These are phyloP conservation scores for Bipolaris oryzae DNA, from an alignment of 2,329 filamentous ascomycete species.

Conservation along the genomic window DNA sequence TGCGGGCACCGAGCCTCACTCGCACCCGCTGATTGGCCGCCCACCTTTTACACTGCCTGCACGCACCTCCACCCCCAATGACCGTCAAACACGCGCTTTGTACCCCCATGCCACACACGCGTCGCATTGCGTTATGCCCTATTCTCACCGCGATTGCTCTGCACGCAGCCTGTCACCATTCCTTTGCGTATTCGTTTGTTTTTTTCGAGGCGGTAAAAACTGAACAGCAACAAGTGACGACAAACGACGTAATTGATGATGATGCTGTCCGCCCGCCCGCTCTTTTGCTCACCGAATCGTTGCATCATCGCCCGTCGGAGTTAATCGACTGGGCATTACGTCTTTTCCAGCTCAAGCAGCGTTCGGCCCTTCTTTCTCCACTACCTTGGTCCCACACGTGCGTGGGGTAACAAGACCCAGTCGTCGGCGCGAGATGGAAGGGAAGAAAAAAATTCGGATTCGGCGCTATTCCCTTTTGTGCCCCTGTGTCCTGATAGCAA, in stretches of 20 bases:
- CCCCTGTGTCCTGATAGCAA: background rate
- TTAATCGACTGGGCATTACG: background rate
- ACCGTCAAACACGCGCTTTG: slow-evolving; percentile 3
- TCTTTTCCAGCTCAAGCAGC: background rate
- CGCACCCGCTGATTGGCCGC: background rate
- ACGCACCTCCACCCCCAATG: slow-evolving; percentile 1
- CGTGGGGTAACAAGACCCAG: slow-evolving; percentile 1
- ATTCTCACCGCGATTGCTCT: background rate
- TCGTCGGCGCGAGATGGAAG: background rate
- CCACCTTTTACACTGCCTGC: background rate
- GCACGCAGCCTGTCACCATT: background rate
- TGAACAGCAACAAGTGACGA: background rate
- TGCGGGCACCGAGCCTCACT: slow-evolving; percentile 4
- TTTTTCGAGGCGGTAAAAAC: background rate
- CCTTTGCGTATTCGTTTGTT: background rate
- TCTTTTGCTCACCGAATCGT: background rate
- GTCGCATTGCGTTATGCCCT: slow-evolving; percentile 5
- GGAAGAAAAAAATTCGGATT: background rate
- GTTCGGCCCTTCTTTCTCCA: slow-evolving; percentile 2
- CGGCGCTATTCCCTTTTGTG: background rate
- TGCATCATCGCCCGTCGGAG: background rate
- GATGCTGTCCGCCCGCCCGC: background rate
- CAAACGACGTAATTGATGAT: background rate
- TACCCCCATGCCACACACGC: slow-evolving; percentile 3
- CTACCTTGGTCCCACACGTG: background rate